Base-by-base conservation (phyloP, 345 rosid species). In the Anastatica hierochuntica region DNA sequence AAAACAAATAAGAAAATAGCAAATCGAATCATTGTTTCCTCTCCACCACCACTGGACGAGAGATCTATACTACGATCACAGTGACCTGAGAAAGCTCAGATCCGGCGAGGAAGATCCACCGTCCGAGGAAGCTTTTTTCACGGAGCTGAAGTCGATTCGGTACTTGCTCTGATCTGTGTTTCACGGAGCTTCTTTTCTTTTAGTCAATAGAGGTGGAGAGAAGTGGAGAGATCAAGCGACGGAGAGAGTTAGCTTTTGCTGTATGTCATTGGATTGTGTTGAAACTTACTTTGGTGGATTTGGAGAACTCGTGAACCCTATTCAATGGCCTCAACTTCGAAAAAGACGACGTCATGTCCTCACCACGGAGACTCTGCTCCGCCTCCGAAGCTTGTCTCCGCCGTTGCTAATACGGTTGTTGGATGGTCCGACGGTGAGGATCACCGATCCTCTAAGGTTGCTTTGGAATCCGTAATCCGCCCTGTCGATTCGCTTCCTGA, bases 291-390 rank as follows among this genome's bases (percentile, higher is more conserved):
- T 70, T 68, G 78, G 85, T 75, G 96, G 85, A 81, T 77, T 84
- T 74, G 89, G 95, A 36, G 85, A 71, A 71, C 84, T 80, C 39
- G 78, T 75, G 29, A 90, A 90, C 68, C 96, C 96, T 35, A 61
- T 82, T 47, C 98, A 87, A 90, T 87, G 96, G 89, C 96, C 96
- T 48, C 96, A 86, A 38, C 80, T 84, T 19, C 84, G 96, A 54
- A 86, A 87, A 82, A 72, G 72, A 53, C 89, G 89, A 71, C 95
- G 96, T 72, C 64, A 41, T 70, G 71, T 62, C 4, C 42, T 57
- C 64, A 49, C 29, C 69, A 58, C 56, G 49, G 43, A 10, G 43
- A 43, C 33, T 46, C 59, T 43, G 58, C 78, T 26, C 66, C 78
- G 42, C 16, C 79, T n/a, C 59, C 68, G 5, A 58, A 76, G 31